These are phyloP conservation scores for Zasmidium angulare DNA, from an alignment of 2,329 filamentous ascomycete genomes.

Conservation along the genomic window DNA sequence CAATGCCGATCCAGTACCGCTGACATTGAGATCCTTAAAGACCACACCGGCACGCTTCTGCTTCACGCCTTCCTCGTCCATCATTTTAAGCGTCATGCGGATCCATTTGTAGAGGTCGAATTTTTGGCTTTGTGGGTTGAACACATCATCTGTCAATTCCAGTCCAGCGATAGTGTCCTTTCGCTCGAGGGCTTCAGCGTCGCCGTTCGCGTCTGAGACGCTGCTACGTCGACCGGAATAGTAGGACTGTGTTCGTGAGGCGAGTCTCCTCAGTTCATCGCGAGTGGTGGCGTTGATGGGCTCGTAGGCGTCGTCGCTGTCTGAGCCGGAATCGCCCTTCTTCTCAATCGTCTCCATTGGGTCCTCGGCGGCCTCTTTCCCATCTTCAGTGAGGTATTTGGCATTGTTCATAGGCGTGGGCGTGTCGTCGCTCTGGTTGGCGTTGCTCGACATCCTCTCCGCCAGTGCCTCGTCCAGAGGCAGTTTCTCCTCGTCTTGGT, in stretches of 20 bases:
- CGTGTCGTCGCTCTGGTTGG: conserved; percentile 6
- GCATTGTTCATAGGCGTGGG: conserved; percentile 8
- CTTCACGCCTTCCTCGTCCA: conserved; percentile 58
- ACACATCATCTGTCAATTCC: conserved; percentile 46
- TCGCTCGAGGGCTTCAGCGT: conserved; percentile 21
- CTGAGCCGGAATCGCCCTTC: conserved; percentile 16
- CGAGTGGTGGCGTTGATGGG: conserved; percentile 20
- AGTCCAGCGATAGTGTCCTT: conserved; percentile 38
- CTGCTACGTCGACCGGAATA: conserved; percentile 11
- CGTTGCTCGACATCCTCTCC: conserved; percentile 9
- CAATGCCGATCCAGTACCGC: conserved; percentile 64
- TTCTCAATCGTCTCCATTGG: conserved; percentile 10
- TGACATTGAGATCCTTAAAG: conserved; percentile 66
- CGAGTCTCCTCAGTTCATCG: conserved; percentile 22
- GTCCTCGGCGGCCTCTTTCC: conserved; percentile 29
- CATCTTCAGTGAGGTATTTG: conserved; percentile 27
- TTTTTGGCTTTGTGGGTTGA: conserved; percentile 54
- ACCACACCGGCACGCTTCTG: conserved; percentile 59
- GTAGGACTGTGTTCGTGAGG: conserved; percentile 25
- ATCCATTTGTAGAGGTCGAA: conserved; percentile 58
- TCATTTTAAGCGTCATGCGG: conserved; percentile 48
- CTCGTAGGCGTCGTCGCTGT: conserved; percentile 16
- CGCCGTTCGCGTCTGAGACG: not conserved
- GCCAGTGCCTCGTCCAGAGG: conserved; percentile 13
- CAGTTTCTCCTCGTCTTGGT: conserved; percentile 4